phyloP scores from a whole-genome alignment of 768 basidiomycete species.

The Serpula lacrymans region DNA sequence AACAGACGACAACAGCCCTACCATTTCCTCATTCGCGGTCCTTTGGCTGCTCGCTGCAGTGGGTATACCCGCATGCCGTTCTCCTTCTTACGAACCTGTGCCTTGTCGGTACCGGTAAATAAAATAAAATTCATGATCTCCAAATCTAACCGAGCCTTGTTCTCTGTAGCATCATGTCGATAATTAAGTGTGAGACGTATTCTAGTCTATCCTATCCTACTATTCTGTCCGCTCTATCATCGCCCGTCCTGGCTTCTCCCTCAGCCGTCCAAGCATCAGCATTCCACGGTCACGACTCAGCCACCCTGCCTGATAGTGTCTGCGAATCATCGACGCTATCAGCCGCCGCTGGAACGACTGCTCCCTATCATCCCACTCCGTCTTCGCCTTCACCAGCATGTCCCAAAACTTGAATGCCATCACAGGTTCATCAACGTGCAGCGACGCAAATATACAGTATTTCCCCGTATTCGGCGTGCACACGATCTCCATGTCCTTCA shows the following conservation, averaged over 20 bases:
- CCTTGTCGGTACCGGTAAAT: too few species aligned
- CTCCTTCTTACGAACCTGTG: too few species aligned
- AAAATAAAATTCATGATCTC: too few species aligned
- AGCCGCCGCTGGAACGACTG: conserved; percentile 40
- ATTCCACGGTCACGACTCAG: conserved; percentile 17
- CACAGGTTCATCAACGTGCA: conserved; percentile 44
- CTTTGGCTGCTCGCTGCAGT: too few species aligned
- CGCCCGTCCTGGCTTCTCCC: conserved; percentile 7
- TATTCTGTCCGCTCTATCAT: too few species aligned
- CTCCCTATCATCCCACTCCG: conserved; percentile 46
- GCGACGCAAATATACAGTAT: conserved; percentile 46
- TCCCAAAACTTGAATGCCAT: conserved; percentile 64
- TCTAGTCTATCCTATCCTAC: too few species aligned
- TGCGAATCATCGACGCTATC: conserved; percentile 36
- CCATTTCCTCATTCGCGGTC: too few species aligned
- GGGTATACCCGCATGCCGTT: too few species aligned
- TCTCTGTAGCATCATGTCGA: too few species aligned
- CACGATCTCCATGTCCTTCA: conserved; percentile 32
- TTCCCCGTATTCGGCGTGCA: conserved; percentile 48
- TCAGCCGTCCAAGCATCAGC: conserved; percentile 19
- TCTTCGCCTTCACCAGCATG: conserved; percentile 39
- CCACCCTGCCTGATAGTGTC: conserved; percentile 21
- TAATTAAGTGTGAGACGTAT: too few species aligned
- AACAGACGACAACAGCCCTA: too few species aligned
- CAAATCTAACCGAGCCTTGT: too few species aligned